Base-by-base conservation (phyloP, 495 filamentous ascomycete genomes). In the Podospora fimiseda region DNA sequence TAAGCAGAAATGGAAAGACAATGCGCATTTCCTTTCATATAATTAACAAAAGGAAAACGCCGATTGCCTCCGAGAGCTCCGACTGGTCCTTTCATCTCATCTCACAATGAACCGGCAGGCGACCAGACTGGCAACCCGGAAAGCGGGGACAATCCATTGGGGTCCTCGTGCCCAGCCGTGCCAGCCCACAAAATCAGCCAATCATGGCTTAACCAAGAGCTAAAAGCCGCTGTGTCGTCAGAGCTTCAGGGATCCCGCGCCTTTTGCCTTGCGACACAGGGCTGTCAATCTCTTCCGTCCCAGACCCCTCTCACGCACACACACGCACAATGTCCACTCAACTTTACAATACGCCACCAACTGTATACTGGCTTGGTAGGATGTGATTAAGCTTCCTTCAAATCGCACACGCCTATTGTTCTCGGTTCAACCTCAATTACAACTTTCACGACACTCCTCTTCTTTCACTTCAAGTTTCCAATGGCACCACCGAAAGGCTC, bases 401-500 rank as follows among this genome's bases (percentile, higher is more conserved):
- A 2, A 39, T 18, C 19, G 39, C 9, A 18, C 19, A 24, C 30
- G 20, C 23, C 30, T 11, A 5, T 47, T 30, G 5, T 47, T n/a
- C 9, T 47, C 20, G 22, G 15, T 5, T 27, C 37, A 40, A 27
- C 38, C 33, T 9, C 52, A 46, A 8, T 50, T 20, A 18, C 22
- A 7, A 40, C 2, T n/a, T n/a, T n/a, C 37, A 39, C 7, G 2
- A 33, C 6, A 5, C 27, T n/a, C 16, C 33, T 42, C 39, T 48
- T 5, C n/a, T 36, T 14, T 40, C 19, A 30, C 21, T 56, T 21
- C 55, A 53, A n/a, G n/a, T n/a, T n/a, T n/a, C n/a, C 56, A 45
- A 77, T 71, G 67, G 52, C 67, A 2, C 67, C 69, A 1, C 43
- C 63, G n/a, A 71, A 70, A 50, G 52, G 60, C 15, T 53, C 61